Conservation (phyloP, 2,329 filamentous ascomycete genomes). For the Claviceps monticola region DNA sequence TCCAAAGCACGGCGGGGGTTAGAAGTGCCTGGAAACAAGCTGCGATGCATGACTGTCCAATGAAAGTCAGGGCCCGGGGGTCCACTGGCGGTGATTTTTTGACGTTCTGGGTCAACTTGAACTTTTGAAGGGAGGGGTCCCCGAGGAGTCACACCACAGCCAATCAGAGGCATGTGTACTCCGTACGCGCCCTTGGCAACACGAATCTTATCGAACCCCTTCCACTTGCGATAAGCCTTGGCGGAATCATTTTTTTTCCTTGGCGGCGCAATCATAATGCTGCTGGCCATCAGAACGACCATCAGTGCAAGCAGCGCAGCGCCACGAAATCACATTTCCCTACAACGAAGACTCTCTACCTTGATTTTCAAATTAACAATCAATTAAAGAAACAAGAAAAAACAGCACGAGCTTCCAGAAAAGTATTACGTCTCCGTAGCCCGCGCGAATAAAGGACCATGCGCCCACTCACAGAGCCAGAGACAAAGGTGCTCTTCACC, state of each 20-base stretch:
- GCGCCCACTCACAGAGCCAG: slow-evolving; percentile 67
- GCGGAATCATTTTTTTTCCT: slow-evolving; percentile 1
- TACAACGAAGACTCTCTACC: background rate
- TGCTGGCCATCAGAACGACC: background rate
- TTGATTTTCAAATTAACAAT: background rate
- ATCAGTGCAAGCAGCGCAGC: background rate
- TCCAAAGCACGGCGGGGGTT: slow-evolving; percentile 9
- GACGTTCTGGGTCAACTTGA: background rate
- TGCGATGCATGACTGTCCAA: slow-evolving; percentile 1
- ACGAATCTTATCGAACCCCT: background rate
- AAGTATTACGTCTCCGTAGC: background rate
- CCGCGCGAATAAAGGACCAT: slow-evolving; percentile 29
- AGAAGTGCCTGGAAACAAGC: slow-evolving; percentile 3
- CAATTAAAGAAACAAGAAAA: background rate
- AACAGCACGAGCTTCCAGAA: background rate
- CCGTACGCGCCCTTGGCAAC: background rate
- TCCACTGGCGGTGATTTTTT: slow-evolving; percentile 1
- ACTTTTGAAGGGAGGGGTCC: background rate
- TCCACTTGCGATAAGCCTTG: slow-evolving; percentile 3
- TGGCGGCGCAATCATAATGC: background rate
- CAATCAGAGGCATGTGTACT: background rate
- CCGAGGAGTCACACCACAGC: background rate
- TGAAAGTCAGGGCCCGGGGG: background rate
- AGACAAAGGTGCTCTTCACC: slow-evolving; percentile 71
- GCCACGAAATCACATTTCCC: background rate